phyloP scores from a whole-genome alignment of 2,329 filamentous ascomycete genomes.

The Dactylonectria macrodidyma region DNA sequence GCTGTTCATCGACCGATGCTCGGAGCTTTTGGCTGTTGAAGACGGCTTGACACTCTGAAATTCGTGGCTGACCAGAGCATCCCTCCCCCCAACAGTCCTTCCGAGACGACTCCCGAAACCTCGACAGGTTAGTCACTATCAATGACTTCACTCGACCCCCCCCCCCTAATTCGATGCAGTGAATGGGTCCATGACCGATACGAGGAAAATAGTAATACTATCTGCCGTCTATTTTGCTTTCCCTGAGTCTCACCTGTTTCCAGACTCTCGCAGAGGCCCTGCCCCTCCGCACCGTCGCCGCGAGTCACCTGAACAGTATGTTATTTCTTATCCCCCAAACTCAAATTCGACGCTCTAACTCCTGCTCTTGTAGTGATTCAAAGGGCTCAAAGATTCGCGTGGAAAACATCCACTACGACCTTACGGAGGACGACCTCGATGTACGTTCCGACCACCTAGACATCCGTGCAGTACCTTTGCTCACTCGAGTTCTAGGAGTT shows the following conservation, averaged over 20 bases:
- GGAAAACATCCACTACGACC: constrained; percentile 93
- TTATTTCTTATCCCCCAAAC: background rate
- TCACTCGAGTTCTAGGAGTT: constrained; percentile 73
- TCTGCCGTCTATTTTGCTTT: constrained; percentile 18
- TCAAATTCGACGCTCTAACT: constrained; percentile 34
- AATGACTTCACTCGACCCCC: background rate
- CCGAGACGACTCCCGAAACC: constrained; percentile 75
- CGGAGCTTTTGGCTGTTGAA: constrained; percentile 50
- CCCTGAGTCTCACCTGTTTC: constrained; percentile 41
- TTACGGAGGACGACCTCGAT: constrained; percentile 86
- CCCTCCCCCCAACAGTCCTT: constrained; percentile 68
- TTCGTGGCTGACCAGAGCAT: constrained; percentile 55
- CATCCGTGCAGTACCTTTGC: constrained; percentile 23
- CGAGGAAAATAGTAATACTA: constrained; percentile 76
- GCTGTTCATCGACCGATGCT: constrained; percentile 50
- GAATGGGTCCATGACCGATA: constrained; percentile 97
- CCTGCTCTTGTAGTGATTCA: constrained; percentile 58
- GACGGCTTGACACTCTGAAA: constrained; percentile 54
- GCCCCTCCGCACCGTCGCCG: constrained; percentile 60
- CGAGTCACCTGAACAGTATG: constrained; percentile 60
- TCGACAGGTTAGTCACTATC: constrained; percentile 74
- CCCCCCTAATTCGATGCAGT: constrained; percentile 58
- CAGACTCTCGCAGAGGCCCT: constrained; percentile 59
- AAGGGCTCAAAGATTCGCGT: constrained; percentile 82
- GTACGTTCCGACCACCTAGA: constrained; percentile 60